Evolutionary conservation across 129 eudicot species (phyloP).

Genomic region (Flaveria ramosissima): DNA sequence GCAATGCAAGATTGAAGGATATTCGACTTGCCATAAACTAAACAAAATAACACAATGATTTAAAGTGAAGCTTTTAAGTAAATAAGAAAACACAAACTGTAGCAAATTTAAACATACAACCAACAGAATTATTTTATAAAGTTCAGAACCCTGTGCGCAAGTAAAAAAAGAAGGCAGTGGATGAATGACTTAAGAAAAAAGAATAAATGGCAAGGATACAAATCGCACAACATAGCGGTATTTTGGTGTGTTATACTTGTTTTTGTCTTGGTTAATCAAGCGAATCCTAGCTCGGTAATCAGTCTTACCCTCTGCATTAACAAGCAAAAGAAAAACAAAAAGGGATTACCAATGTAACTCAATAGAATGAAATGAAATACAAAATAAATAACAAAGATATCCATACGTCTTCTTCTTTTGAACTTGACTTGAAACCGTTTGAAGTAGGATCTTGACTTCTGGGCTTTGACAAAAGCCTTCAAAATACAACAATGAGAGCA

Average conservation of each 20-base stretch:
- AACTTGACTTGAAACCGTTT: constrained; percentile 66
- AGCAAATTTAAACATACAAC: background rate
- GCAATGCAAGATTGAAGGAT: background rate
- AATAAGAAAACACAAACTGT: background rate
- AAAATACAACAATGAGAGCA: background rate
- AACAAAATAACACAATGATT: too few species aligned
- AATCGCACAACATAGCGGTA: constrained; percentile 60
- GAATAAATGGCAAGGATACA: constrained; percentile 35
- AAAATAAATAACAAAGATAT: background rate
- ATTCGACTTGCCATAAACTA: background rate
- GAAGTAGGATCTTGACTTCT: constrained; percentile 54
- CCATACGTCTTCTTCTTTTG: constrained; percentile 59
- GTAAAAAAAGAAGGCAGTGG: background rate
- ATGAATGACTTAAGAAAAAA: background rate
- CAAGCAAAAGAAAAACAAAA: background rate
- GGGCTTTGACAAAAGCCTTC: constrained; percentile 48
- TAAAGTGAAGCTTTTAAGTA: background rate
- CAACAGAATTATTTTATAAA: background rate
- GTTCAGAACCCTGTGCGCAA: background rate
- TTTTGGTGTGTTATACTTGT: constrained; percentile 64
- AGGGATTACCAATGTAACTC: background rate
- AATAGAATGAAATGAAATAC: background rate
- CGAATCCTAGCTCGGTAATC: constrained; percentile 67
- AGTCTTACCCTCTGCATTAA: constrained; percentile 55
- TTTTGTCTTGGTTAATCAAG: constrained; percentile 59